phyloP scores from a whole-genome alignment of 2,329 filamentous ascomycete genomes.

The Emergomyces pasteurianus region DNA sequence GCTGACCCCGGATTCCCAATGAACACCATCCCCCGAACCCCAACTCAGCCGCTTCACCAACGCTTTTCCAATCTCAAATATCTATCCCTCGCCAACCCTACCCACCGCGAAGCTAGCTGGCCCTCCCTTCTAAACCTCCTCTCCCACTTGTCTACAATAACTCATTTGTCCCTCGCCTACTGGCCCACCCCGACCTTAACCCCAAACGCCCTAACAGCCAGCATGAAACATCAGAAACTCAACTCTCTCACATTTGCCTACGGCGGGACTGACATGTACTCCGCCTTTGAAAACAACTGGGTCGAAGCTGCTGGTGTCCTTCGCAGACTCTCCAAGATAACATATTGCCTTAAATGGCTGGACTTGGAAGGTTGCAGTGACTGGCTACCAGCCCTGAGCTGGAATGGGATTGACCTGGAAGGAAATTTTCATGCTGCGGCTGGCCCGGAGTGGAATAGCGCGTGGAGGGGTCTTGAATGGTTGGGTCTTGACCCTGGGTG shows the following conservation, averaged over 20 bases:
- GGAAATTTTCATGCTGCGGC: conserved; percentile 14
- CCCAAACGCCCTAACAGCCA: conserved; percentile 38
- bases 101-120: conserved; percentile 39
- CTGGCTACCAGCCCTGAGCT: conserved; percentile 44
- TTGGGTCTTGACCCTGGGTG: conserved; percentile 33
- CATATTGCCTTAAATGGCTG: conserved; percentile 49
- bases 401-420: conserved; percentile 22
- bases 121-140: conserved; percentile 42
- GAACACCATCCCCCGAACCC: neutral
- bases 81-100: conserved; percentile 45
- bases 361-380: conserved; percentile 48
- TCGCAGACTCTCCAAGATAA: conserved; percentile 42
- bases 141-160: conserved; percentile 43
- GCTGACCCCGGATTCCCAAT: conserved; percentile 4
- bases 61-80: conserved; percentile 44
- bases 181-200: conserved; percentile 50
- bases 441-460: conserved; percentile 35
- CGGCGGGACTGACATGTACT: conserved; percentile 43
- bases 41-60: conserved; percentile 15
- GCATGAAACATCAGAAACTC: conserved; percentile 29
- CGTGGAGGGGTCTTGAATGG: conserved; percentile 34
- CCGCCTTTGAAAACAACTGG: conserved; percentile 42
- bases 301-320: conserved; percentile 45
- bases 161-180: conserved; percentile 50
- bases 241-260: conserved; percentile 34